These are phyloP conservation scores for Musa beccarii DNA, from an alignment of 176 grass and related monocot species.

Conservation along the genomic window DNA sequence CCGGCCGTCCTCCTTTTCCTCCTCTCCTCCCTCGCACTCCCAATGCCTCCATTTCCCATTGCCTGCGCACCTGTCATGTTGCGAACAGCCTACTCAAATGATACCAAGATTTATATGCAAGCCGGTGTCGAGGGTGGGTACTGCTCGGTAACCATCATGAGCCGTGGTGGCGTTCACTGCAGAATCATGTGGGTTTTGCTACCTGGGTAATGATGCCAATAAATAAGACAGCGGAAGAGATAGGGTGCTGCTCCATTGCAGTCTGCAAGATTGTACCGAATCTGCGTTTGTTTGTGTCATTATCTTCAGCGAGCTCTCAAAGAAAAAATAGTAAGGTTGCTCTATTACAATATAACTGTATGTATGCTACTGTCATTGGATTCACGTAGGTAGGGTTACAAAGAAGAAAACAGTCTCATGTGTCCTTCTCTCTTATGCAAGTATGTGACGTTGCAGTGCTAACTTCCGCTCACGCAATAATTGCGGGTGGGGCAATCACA, in stretches of 20 bases:
- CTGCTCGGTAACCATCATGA: not conserved
- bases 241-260: not conserved
- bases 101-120: no score
- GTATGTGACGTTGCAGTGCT: not conserved
- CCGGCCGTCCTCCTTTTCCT: not conserved
- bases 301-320: no score
- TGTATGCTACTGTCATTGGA: no score
- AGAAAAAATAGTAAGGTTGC: no score
- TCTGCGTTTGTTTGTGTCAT: not conserved
- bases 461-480: not conserved
- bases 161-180: not conserved
- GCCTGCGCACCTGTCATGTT: no score
- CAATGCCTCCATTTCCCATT: no score
- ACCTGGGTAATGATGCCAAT: not conserved
- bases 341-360: no score
- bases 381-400: no score
- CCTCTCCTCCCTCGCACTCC: not conserved
- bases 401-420: not conserved
- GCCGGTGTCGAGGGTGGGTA: not conserved
- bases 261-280: not conserved
- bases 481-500: not conserved
- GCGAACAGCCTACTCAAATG: no score
- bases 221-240: not conserved
- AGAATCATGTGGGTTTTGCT: constrained; percentile 1
- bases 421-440: not conserved